A percentile compares a stretch with the other conserved stretches of the same genome.
Evolutionary conservation across 2,329 filamentous ascomycete species (phyloP).

Genomic region (Fusarium sarcochroum): DNA sequence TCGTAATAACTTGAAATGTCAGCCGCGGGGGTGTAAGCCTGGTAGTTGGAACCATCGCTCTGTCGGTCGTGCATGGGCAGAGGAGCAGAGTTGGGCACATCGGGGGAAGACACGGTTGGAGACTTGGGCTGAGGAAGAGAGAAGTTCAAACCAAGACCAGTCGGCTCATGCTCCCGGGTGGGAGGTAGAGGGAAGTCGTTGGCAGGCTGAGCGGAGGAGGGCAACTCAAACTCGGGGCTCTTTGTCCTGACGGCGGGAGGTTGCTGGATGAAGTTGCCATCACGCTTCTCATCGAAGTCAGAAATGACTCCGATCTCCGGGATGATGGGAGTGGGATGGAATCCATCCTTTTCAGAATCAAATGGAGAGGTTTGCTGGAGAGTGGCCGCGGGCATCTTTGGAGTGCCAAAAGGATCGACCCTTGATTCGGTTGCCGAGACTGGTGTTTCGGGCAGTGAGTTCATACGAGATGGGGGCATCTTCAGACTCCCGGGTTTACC

Average conservation of each 20-base stretch:
- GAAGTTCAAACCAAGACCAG: constrained; percentile 55
- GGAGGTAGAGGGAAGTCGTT: constrained; percentile 46
- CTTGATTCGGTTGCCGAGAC: constrained; percentile 51
- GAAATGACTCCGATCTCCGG: constrained; percentile 57
- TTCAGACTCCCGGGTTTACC: constrained; percentile 48
- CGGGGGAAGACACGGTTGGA: constrained; percentile 37
- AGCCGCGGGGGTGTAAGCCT: constrained; percentile 47
- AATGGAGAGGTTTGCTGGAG: constrained; percentile 43
- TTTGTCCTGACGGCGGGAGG: constrained; percentile 51
- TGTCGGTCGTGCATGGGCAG: constrained; percentile 35
- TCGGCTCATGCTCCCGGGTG: constrained; percentile 47
- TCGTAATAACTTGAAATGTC: constrained; percentile 54
- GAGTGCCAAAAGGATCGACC: constrained; percentile 55
- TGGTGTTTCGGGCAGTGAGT: constrained; percentile 62
- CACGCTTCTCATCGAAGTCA: constrained; percentile 50
- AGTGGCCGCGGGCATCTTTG: constrained; percentile 50
- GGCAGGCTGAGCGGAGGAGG: constrained; percentile 34
- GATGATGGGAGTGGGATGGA: constrained; percentile 54
- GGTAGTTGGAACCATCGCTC: constrained; percentile 40
- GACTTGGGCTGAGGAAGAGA: constrained; percentile 53
- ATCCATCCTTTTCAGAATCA: constrained; percentile 46
- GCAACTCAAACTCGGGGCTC: constrained; percentile 48
- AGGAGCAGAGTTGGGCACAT: constrained; percentile 42
- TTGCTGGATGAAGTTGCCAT: constrained; percentile 47
- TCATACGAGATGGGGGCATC: constrained; percentile 53